Evolutionary conservation across 192 early-diverging fungal species (phyloP), one percentile per base, ranked within the genome.

Genomic region (Coemansia sp.): DNA sequence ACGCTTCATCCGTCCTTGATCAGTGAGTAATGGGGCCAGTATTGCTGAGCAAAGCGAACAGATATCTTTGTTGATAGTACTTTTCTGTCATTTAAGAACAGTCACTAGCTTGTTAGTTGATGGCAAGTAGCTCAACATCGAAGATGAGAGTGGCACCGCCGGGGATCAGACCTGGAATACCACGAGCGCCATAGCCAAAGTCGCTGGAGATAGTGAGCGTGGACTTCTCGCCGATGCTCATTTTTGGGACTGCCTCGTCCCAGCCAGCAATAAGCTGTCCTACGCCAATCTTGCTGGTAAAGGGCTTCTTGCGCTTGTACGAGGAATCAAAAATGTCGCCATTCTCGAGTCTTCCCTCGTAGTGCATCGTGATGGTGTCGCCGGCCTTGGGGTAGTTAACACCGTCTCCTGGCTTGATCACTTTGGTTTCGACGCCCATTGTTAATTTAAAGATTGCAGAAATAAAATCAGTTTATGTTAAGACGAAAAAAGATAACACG

Each of bases 231-330:
- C 95, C 95, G 34, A 97, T 73, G 62, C 92, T 94, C 90, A 99
- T 90, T 81, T 95, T 85, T n/a, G 94, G 94, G 61, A 99, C 95
- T 81, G 94, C 96, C 87, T 90, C 87, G 74, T 90, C 90, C 93
- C 92, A 92, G 67, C 91, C 94, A 64, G 86, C 80, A 80, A 99
- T 99, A 69, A 99, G 95, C 74, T 90, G 94, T 3, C 95, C 94
- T 29, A 95, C 92, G 72, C 97, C 97, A 71, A 99, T 97, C 50
- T 81, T 85, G 84, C 91, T 94, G 29, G 84, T 83, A 70, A 98
- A 99, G 46, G 97, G 95, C 71, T 91, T 65, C 27, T 87, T 85
- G 72, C 95, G 95, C 81, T 96, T 88, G 64, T 84, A 75, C 64
- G 93, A 94, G 63, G 92, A 94, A 79, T 99, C 97, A 68, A 99